These are phyloP conservation scores for Geum urbanum DNA, from an alignment of 306 rosid genomes.

Conservation along the genomic window DNA sequence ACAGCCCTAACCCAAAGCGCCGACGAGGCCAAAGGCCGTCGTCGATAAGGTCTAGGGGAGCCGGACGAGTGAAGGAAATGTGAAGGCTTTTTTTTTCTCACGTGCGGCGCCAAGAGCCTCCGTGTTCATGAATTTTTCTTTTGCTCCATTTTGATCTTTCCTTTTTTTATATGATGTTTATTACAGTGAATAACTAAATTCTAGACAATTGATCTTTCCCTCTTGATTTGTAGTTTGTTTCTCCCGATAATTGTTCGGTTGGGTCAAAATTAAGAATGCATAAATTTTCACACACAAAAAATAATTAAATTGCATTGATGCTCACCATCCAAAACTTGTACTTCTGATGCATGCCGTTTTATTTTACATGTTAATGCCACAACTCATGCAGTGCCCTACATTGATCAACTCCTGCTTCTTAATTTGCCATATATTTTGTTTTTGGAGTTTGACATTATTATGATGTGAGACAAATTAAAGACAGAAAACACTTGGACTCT, in stretches of 20 bases:
- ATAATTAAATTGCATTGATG: slow-evolving; percentile 18
- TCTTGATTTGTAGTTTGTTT: neutral
- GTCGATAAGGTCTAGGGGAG: too few species aligned
- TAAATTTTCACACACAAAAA: neutral
- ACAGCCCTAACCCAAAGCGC: too few species aligned
- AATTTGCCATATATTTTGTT: neutral
- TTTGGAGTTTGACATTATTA: neutral
- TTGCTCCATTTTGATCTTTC: neutral
- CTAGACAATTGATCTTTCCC: neutral
- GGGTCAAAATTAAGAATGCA: slow-evolving; percentile 17
- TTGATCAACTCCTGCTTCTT: neutral
- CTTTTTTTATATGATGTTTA: neutral
- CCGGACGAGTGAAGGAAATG: too few species aligned
- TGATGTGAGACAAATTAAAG: neutral
- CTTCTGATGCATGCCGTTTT: neutral
- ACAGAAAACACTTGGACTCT: neutral
- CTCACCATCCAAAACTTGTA: slow-evolving; percentile 5
- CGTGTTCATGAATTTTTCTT: neutral
- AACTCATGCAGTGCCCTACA: slow-evolving; percentile 12
- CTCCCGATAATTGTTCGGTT: neutral
- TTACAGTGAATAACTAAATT: neutral
- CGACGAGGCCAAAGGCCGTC: too few species aligned
- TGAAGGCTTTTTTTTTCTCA: too few species aligned
- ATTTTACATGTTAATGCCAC: slow-evolving; percentile 5
- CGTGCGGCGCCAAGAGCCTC: too few species aligned